Conservation (phyloP, 176 grass and related monocot species). For the Oryza glaberrima region DNA sequence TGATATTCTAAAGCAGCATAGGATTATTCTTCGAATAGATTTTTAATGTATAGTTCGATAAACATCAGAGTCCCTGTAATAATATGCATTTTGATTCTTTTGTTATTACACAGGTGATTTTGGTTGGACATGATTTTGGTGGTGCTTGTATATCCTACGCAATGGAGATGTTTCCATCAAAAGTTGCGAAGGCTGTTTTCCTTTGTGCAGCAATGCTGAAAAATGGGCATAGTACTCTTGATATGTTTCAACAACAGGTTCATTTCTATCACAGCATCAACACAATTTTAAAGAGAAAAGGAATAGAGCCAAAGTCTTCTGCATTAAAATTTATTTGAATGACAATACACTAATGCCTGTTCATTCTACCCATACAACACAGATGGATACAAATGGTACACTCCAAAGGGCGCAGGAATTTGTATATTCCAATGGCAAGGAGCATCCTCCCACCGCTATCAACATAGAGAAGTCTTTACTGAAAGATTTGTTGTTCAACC, state of each 20-base stretch:
- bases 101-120: conserved; percentile 69
- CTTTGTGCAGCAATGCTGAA: conserved; percentile 86
- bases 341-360: conserved; percentile 25
- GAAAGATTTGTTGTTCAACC: conserved; percentile 88
- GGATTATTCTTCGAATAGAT: too few relatives aligned
- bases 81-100: conserved; percentile 21
- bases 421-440: conserved; percentile 85
- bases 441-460: conserved; percentile 76
- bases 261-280: conserved; percentile 8
- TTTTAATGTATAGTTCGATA: too few relatives aligned
- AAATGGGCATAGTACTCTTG: conserved; percentile 70
- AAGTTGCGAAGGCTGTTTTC: conserved; percentile 83
- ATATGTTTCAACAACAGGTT: conserved; percentile 89
- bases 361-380: neutral
- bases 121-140: conserved; percentile 92
- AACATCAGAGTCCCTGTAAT: neutral
- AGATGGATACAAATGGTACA: conserved; percentile 68
- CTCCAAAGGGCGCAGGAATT: conserved; percentile 85
- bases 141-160: conserved; percentile 87
- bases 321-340: conserved; percentile 10
- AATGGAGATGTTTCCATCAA: conserved; percentile 83
- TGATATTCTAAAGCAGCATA: conserved; percentile 17
- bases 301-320: neutral
- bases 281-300: neutral
- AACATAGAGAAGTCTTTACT: conserved; percentile 60